Evolutionary conservation across 2,329 filamentous ascomycete species (phyloP).

Genomic region (Ophiostoma populinum): DNA sequence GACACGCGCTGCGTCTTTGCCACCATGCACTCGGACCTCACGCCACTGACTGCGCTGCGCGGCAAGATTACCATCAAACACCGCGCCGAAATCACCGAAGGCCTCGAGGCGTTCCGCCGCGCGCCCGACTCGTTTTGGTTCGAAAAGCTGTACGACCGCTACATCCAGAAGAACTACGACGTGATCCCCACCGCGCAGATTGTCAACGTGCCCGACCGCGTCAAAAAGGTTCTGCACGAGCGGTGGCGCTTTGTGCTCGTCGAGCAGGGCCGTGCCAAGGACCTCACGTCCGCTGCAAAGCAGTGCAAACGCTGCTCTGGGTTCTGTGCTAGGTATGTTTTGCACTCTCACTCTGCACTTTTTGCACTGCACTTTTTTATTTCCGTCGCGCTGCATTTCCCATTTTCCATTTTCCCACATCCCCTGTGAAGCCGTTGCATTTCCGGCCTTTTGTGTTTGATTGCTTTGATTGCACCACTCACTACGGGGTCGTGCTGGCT

Average conservation of each 20-base stretch:
- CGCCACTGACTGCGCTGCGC: slow-evolving; percentile 77
- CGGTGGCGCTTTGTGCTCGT: slow-evolving; percentile 94
- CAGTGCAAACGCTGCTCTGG: slow-evolving; percentile 80
- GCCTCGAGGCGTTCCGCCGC: slow-evolving; percentile 71
- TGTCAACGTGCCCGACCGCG: slow-evolving; percentile 87
- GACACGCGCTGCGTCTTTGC: slow-evolving; percentile 87
- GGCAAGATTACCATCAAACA: slow-evolving; percentile 88
- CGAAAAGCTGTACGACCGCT: slow-evolving; percentile 92
- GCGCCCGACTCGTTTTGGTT: slow-evolving; percentile 86
- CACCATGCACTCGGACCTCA: slow-evolving; percentile 97
- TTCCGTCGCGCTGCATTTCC: neutral
- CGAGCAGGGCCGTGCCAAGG: slow-evolving; percentile 83
- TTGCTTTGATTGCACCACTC: slow-evolving; percentile 2
- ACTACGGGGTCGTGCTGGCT: too few relatives aligned
- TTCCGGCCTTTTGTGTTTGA: neutral
- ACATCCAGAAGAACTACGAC: slow-evolving; percentile 96
- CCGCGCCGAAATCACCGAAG: slow-evolving; percentile 58
- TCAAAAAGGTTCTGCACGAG: slow-evolving; percentile 91
- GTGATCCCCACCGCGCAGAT: slow-evolving; percentile 83
- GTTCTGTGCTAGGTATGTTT: slow-evolving; percentile 75
- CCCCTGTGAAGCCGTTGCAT: too few relatives aligned
- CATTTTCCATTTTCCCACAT: too few relatives aligned
- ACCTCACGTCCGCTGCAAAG: slow-evolving; percentile 90
- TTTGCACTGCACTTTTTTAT: neutral
- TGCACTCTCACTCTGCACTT: neutral